Base-by-base conservation (phyloP, 139 green algal species). In the Deuterostichococcus epilithicus region DNA sequence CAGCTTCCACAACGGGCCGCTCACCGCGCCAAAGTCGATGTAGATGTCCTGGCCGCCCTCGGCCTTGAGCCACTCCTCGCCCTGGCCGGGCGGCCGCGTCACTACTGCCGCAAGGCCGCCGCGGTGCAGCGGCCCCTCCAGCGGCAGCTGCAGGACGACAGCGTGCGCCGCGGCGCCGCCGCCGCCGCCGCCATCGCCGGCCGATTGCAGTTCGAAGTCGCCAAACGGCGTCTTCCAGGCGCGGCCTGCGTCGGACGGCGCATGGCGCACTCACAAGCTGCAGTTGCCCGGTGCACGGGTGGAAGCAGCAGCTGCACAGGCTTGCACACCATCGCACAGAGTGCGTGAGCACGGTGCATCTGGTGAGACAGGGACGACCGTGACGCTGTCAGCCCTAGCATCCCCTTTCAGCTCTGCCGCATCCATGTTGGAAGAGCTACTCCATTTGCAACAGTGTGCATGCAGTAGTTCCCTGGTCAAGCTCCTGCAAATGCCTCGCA, bases 181-280 rank as follows among this genome's bases (percentile, higher is more conserved):
- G 33, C 39, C 8, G 60, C 33, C 28, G 44, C 4, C 23, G 38
- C n/a, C 2, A 63, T 34, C 6, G 52, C 34, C 23, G 67, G 71
- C 28, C 35, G 22, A 20, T 20, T 52, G 52, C 52, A 30, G 52
- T 20, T 63, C 18, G 65, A 72, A 79, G 25, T 32, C 30, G 8
- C 47, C 73, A 4, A 87, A 77, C 1, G 83, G 76, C 15, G 83
- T 85, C 70, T 85, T 77, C 83, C 83, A 87, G 0, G 81, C 81
- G 18, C 70, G 70, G 66, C 78, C 74, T 71, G 75, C 39, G 67
- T 30, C 42, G 42, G 13, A 52, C 13, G 13, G 8, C 42, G 8
- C 13, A 23, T 52, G 42, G 13, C 13, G 13, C 42, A 23, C 42
- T 23, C 13, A 8, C 8, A 8, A 52, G 42, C 42, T 52, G 42